Evolutionary conservation across 768 basidiomycete genomes (phyloP), one percentile per base, ranked within the genome.

Genomic region (Xerocomellus chrysenteron): DNA sequence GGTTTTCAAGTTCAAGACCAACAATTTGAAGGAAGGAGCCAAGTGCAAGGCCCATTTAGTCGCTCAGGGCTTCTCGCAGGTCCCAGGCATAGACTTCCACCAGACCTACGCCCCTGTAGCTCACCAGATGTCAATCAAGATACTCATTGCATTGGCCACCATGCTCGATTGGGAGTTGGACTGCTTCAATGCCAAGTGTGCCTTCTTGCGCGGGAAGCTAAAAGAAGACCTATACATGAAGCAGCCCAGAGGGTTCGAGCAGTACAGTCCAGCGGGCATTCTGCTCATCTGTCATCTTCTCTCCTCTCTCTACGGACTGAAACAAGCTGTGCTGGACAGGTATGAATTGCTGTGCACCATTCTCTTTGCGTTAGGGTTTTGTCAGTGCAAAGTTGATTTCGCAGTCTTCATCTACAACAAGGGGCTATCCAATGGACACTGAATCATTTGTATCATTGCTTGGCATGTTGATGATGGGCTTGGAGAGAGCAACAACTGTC

Each of bases 161-260:
- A 35, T 44, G 21, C 10, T 43, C 2, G 19, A 53, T 35, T 56
- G 55, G 59, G 51, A 56, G 5, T 35, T 60, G 4, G n/a, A 60
- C 8, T 55, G 55, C 16, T 53, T 56, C 4, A 36, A 60, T 19
- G 50, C 30, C 5, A 60, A 55, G 14, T 1, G 47, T 0, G 47
- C 55, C 0, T 56, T 60, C 8, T 21, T 61, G 2, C 48, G 50
- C n/a, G 59, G 59, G 5, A 54, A 54, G 13, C 24, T 61, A 0
- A 33, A 41, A 2, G 59, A 61, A 17, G 46, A 24, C 0, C 72
- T 79, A 0, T 78, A 73, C 43, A 75, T 79, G 71, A 39, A 54
- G 5, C 74, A 77, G 57, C 77, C 76, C 0, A 54, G 59, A 0
- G 68, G 73, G 0, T 76, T 69, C 47, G 42, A 68, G 9, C 67